A percentile compares a stretch with the other conserved stretches of the same genome.
Conservation (phyloP, 1,284 basidiomycete genomes). For the Irpex sp. region DNA sequence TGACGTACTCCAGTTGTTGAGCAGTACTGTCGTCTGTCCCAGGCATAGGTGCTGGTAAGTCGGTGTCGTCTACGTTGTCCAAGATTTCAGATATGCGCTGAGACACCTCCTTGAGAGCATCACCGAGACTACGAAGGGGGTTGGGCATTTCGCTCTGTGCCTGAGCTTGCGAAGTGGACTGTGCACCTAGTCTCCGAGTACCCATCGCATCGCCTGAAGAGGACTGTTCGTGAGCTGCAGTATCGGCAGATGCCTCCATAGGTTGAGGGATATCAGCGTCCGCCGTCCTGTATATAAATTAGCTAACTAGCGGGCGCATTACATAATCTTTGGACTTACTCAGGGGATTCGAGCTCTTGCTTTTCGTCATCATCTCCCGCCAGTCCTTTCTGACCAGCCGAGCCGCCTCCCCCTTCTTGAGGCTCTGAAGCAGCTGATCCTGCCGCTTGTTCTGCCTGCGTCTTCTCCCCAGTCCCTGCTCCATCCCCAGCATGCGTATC, state of each 20-base stretch:
- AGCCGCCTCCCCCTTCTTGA: constrained; percentile 5
- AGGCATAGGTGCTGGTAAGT: constrained; percentile 19
- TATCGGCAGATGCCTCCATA: neutral
- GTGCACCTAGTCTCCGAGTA: constrained; percentile 28
- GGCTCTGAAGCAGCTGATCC: constrained; percentile 6
- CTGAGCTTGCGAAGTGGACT: constrained; percentile 27
- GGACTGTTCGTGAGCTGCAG: neutral
- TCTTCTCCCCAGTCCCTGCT: constrained; percentile 11
- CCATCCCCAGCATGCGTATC: constrained; percentile 37
- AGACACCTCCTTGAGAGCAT: constrained; percentile 82
- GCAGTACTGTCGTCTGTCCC: constrained; percentile 36
- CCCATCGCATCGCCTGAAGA: constrained; percentile 29
- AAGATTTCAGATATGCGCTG: constrained; percentile 86
- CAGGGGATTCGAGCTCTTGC: neutral
- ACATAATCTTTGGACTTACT: constrained; percentile 3
- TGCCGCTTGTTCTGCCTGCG: constrained; percentile 2
- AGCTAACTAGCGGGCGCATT: neutral
- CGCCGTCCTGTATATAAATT: constrained; percentile 6
- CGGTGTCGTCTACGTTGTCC: constrained; percentile 40
- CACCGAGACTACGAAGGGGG: constrained; percentile 81
- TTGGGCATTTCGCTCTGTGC: constrained; percentile 42
- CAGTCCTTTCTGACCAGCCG: constrained; percentile 3
- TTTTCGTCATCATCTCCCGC: constrained; percentile 1
- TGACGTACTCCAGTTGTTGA: constrained; percentile 81
- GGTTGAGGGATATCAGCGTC: neutral